phyloP scores from a whole-genome alignment of 2,329 filamentous ascomycete species.

The Colletotrichum melonis region DNA sequence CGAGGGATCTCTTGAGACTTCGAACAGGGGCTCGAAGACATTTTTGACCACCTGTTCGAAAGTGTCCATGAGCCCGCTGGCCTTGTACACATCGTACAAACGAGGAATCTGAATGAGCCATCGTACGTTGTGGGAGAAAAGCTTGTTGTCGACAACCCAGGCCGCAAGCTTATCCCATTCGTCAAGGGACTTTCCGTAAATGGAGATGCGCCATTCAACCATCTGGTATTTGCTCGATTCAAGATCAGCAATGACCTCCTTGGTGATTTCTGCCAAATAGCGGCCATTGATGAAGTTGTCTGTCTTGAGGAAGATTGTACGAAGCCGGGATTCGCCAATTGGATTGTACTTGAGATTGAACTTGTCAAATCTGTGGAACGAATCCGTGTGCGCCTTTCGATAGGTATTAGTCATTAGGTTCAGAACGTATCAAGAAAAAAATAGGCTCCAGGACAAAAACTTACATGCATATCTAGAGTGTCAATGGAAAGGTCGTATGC shows the following conservation, averaged over 20 bases:
- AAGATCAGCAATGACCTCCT: slow-evolving; percentile 95
- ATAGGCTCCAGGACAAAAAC: slow-evolving; percentile 45
- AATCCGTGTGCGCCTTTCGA: slow-evolving; percentile 87
- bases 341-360: slow-evolving; percentile 99
- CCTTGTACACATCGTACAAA: slow-evolving; percentile 95
- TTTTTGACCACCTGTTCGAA: slow-evolving; percentile 94
- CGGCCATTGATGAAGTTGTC: slow-evolving; percentile 97
- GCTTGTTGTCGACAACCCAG: slow-evolving; percentile 98
- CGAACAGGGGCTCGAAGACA: slow-evolving; percentile 92
- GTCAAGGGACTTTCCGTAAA: slow-evolving; percentile 90
- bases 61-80: slow-evolving; percentile 84
- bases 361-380: slow-evolving; percentile 98
- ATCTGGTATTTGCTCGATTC: slow-evolving; percentile 99
- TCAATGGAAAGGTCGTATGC: slow-evolving; percentile 98
- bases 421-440: neutral
- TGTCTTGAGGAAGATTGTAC: slow-evolving; percentile 99
- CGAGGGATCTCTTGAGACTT: slow-evolving; percentile 88
- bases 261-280: slow-evolving; percentile 96
- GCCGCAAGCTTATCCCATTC: slow-evolving; percentile 98
- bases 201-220: slow-evolving; percentile 98
- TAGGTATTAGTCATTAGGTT: neutral
- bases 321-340: slow-evolving; percentile 91
- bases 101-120: slow-evolving; percentile 97
- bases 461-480: slow-evolving; percentile 96
- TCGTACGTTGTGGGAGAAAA: slow-evolving; percentile 96